These are phyloP conservation scores for Exsudoporus frostii DNA, from an alignment of 768 basidiomycete genomes.

Conservation along the genomic window DNA sequence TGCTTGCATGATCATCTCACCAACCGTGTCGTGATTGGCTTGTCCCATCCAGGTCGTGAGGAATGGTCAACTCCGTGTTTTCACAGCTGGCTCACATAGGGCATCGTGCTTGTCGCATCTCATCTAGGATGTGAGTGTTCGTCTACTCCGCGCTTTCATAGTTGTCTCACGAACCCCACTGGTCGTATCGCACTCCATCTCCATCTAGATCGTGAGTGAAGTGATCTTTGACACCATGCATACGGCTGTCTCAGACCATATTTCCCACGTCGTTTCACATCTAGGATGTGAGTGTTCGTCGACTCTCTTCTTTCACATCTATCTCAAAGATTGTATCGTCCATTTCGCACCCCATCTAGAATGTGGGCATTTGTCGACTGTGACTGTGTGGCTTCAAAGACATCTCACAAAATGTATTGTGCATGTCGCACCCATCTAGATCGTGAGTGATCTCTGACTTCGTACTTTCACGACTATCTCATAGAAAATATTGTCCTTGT, in stretches of 20 bases:
- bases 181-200: background rate
- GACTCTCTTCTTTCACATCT: no score
- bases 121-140: background rate
- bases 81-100: no score
- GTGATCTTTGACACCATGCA: no score
- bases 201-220: background rate
- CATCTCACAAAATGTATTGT: no score
- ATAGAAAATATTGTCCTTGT: background rate
- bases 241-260: no score
- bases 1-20: no score
- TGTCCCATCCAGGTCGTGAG: no score
- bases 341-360: background rate
- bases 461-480: background rate
- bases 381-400: no score
- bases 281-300: background rate
- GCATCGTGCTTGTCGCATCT: background rate
- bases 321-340: no score
- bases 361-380: background rate
- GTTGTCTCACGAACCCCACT: background rate
- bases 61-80: no score
- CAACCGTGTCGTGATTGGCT: no score
- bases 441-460: background rate
- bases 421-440: background rate
- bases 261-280: no score
- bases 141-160: background rate